Conservation (phyloP, 2,329 filamentous ascomycete species). For the Diplocarpon mali region DNA sequence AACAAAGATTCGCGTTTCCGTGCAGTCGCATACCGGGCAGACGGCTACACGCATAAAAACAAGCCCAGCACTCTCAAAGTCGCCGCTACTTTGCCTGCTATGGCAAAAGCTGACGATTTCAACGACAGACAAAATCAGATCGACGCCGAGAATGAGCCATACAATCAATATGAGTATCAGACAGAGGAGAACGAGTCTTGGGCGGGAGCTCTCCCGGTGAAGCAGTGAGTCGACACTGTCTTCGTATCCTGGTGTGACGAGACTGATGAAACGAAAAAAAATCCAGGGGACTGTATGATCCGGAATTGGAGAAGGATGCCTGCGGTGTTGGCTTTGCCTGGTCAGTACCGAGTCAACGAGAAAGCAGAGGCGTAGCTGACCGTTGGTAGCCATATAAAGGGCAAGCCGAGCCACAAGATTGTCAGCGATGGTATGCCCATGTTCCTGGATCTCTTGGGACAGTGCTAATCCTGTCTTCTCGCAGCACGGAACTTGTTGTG, state of each 20-base stretch:
- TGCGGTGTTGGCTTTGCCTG: constrained; percentile 99
- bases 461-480: constrained; percentile 26
- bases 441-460: constrained; percentile 1
- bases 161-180: constrained; percentile 74
- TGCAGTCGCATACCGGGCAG: constrained; percentile 2
- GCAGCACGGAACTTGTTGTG: constrained; percentile 84
- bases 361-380: constrained; percentile 14
- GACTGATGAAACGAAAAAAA: constrained; percentile 4
- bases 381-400: constrained; percentile 76
- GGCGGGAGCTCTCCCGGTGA: constrained; percentile 90
- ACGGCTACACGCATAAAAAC: background rate
- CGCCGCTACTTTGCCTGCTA: constrained; percentile 47
- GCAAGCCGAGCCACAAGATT: constrained; percentile 94
- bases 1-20: constrained; percentile 1
- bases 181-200: constrained; percentile 76
- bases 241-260: background rate
- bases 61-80: constrained; percentile 10
- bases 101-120: constrained; percentile 55
- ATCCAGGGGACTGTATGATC: constrained; percentile 77
- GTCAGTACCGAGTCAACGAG: constrained; percentile 41
- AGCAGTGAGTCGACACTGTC: constrained; percentile 51
- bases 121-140: constrained; percentile 55
- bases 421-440: constrained; percentile 74
- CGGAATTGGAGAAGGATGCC: constrained; percentile 93
- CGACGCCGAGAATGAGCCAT: constrained; percentile 48